Evolutionary conservation across 2,329 filamentous ascomycete species (phyloP).

Genomic region (Pestalotiopsis sp.): DNA sequence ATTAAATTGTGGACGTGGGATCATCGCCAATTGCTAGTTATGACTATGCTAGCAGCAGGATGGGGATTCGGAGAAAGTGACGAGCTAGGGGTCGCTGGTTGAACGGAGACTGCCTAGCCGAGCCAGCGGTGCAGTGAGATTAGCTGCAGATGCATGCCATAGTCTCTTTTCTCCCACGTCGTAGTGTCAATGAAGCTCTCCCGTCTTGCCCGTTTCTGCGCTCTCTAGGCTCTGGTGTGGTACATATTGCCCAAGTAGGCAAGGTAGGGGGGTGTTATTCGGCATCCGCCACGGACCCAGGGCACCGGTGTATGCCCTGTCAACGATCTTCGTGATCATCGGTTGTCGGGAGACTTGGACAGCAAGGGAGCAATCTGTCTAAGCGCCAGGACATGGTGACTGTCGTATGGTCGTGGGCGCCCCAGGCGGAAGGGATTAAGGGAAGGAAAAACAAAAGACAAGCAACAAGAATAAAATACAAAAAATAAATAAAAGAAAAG

Average conservation of each 20-base stretch:
- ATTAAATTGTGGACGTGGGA: not conserved
- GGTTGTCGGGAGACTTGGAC: not conserved
- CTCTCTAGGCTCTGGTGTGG: not conserved
- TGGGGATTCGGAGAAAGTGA: not conserved
- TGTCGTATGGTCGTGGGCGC: not conserved
- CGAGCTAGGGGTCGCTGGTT: not conserved
- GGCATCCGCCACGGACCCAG: constrained; percentile 19
- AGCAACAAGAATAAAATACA: not conserved
- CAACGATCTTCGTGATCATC: not conserved
- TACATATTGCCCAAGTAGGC: no score
- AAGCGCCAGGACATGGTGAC: not conserved
- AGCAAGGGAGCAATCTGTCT: not conserved
- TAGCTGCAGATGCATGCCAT: constrained; percentile 34
- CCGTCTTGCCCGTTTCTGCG: not conserved
- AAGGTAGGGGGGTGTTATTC: constrained; percentile 22
- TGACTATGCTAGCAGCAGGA: not conserved
- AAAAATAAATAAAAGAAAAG: not conserved
- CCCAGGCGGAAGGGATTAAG: not conserved
- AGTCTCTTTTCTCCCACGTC: not conserved
- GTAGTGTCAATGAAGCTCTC: not conserved
- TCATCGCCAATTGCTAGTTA: not conserved
- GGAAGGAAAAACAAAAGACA: not conserved
- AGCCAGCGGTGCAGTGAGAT: constrained; percentile 15
- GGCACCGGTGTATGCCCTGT: not conserved
- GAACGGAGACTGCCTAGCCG: not conserved